Percentiles rank a stretch among this genome's conserved stretches.
Conservation (phyloP, 169 alveolate species). For the Plasmodium malariae region DNA sequence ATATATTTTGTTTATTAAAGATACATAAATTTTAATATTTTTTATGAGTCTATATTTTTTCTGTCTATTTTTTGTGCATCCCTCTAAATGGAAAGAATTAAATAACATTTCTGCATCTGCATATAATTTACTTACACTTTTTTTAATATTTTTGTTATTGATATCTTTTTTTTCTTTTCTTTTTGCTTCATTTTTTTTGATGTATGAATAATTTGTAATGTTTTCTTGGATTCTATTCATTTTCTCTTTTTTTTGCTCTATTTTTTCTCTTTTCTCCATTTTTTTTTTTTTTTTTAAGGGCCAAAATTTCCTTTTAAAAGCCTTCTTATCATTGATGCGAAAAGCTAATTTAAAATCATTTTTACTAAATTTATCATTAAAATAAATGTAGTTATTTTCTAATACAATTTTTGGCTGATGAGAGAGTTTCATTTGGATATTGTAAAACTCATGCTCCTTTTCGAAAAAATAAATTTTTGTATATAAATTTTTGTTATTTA, state of each 20-base stretch:
- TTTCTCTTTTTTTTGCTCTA: neutral
- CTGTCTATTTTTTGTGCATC: conserved; percentile 31
- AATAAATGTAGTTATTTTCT: conserved; percentile 37
- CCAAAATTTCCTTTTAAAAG: conserved; percentile 3
- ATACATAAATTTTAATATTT: conserved; percentile 64
- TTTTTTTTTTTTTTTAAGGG: conserved; percentile 4
- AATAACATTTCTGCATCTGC: conserved; percentile 39
- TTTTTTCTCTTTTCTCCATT: neutral
- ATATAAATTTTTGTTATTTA: conserved; percentile 39
- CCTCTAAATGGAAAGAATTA: conserved; percentile 18
- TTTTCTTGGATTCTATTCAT: neutral
- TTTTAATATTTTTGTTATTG: neutral
- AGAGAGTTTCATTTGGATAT: neutral
- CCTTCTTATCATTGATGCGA: conserved; percentile 5
- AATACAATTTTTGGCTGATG: conserved; percentile 32
- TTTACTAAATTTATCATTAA: conserved; percentile 36
- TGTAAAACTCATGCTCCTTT: conserved; percentile 25
- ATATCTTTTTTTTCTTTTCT: conserved; percentile 11
- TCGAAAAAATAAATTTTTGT: conserved; percentile 66
- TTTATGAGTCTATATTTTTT: conserved; percentile 44
- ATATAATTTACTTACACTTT: conserved; percentile 23
- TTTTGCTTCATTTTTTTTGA: neutral
- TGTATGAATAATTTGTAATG: too few species aligned
- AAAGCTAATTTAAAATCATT: conserved; percentile 54
- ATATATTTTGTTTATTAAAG: conserved; percentile 56